phyloP scores from a whole-genome alignment of 2,329 filamentous ascomycete genomes.

The Alternaria hordeiaustralica region DNA sequence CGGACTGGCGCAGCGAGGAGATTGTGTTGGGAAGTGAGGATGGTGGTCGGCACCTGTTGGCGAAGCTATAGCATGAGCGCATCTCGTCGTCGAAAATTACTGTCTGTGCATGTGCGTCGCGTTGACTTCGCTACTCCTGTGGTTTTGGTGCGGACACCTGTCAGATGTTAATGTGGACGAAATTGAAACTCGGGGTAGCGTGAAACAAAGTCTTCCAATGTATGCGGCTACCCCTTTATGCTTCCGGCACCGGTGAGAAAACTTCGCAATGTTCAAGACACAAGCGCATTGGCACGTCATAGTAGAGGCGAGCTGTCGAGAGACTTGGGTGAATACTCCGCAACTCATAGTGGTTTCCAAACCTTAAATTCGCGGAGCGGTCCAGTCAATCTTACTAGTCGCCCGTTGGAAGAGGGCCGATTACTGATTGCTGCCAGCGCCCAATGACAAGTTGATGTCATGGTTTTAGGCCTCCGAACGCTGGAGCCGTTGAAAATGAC shows the following conservation, averaged over 20 bases:
- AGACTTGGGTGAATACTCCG: neutral
- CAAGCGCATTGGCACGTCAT: neutral
- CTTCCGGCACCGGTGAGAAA: neutral
- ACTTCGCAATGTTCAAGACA: neutral
- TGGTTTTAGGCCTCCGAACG: neutral
- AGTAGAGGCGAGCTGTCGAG: neutral
- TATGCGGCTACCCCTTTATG: neutral
- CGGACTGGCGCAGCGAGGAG: conserved; percentile 57
- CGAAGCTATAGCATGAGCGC: conserved; percentile 29
- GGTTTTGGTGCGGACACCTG: neutral
- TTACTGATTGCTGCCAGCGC: neutral
- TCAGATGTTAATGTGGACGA: conserved; percentile 7
- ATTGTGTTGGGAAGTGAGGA: conserved; percentile 57
- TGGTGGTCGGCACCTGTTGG: conserved; percentile 34
- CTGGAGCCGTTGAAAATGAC: neutral
- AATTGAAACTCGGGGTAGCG: conserved; percentile 9
- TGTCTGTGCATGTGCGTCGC: neutral
- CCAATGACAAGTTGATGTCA: neutral
- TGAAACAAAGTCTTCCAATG: conserved; percentile 4
- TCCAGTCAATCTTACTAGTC: conserved; percentile 1
- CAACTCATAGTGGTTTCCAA: neutral
- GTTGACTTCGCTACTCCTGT: neutral
- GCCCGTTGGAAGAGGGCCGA: conserved; percentile 8
- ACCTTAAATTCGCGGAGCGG: neutral
- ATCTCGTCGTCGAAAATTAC: neutral